Base-by-base conservation (phyloP, 768 basidiomycete genomes). In the Leccinum uliginosum region DNA sequence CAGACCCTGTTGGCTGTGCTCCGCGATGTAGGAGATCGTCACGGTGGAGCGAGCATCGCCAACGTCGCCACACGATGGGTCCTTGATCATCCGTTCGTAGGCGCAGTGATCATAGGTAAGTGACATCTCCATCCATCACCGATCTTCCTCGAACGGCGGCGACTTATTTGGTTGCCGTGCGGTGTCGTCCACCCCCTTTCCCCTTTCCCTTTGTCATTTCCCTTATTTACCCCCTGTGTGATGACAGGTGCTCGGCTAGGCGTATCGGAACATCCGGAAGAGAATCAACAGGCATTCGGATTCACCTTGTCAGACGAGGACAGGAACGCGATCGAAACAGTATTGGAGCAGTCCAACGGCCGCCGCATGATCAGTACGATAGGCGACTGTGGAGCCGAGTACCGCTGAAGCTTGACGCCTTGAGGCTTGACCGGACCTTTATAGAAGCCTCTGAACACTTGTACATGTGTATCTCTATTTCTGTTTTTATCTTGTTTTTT, bases 351-450 rank as follows among this genome's bases (percentile, higher is more conserved):
- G 44, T 89, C 86, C n/a, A 81, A 83, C 35, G 82, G 85, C 4
- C 73, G 81, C 44, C 77, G 67, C 23, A 77, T 91, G 68, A 87
- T 89, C 54, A 80, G 76, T 6, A 76, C 77, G 26, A 85, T 93
- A 58, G 90, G 90, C 10, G 91, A 93, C 69, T 93, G 91, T 68
- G 90, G 91, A 38, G 84, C 86, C 6, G 90, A 93, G 74, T 93
- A 93, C 73, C 85, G 91, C 29, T 64, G 49, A 64, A 14, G 8
- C 5, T 32, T 14, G n/a, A 26, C 24, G 24, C n/a, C 30, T 34
- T 34, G 38, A 10, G 4, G 38, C 10, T 19, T 19, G 11, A 43
- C 3, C n/a, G 4, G 40, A 43, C 19, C 19, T 43, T 12, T 2
- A 43, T 40, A 40, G 38, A 40, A 14, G 38, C 10, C 12, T 38